Evolutionary conservation across 441 rosid genomes (phyloP).

Genomic region (Erysimum cheiri): DNA sequence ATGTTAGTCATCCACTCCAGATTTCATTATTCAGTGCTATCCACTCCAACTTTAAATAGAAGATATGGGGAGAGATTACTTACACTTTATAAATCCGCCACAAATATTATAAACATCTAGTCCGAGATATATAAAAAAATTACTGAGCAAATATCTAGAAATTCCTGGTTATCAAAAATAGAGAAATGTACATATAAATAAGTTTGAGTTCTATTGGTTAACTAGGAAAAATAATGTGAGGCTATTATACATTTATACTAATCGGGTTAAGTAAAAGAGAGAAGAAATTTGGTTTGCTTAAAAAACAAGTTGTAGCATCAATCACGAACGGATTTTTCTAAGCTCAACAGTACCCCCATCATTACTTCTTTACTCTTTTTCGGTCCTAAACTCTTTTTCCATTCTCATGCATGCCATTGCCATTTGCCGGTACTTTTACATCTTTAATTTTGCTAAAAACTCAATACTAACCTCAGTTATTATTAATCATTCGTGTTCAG

Average conservation of each 20-base stretch:
- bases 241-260: neutral
- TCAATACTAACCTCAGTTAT: neutral
- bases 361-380: slow-evolving; percentile 28
- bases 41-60: neutral
- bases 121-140: neutral
- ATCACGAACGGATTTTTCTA: slow-evolving; percentile 30
- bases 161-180: neutral
- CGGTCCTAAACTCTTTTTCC: slow-evolving; percentile 12
- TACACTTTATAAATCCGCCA: neutral
- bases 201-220: slow-evolving; percentile 6
- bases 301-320: slow-evolving; percentile 33
- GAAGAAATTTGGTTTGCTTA: slow-evolving; percentile 30
- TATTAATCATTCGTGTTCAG: neutral
- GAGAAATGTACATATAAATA: neutral
- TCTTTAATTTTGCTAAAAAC: slow-evolving; percentile 21
- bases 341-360: slow-evolving; percentile 27
- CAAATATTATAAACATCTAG: neutral
- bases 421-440: neutral
- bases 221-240: neutral
- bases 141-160: neutral
- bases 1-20: neutral
- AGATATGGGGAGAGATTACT: neutral
- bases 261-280: neutral
- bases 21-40: neutral
- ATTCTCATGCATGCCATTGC: slow-evolving; percentile 22